Evolutionary conservation across 1,284 basidiomycete genomes (phyloP).

Genomic region (Ustilago vetiveriae): DNA sequence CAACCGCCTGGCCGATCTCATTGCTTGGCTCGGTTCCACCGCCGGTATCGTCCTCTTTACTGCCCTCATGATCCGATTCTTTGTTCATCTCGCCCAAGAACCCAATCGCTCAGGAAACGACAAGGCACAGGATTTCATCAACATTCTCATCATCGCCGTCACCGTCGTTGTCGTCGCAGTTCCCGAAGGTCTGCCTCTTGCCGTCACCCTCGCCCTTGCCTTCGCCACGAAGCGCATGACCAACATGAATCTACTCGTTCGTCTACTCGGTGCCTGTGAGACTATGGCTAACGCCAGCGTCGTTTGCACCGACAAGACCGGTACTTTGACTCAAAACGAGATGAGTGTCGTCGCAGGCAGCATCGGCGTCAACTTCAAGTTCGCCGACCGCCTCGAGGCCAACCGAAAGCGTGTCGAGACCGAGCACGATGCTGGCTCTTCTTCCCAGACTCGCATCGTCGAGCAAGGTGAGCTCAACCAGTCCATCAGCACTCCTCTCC

Average conservation of each 20-base stretch:
- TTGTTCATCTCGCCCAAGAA: conserved; percentile 77
- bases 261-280: conserved; percentile 93
- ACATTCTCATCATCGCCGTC: conserved; percentile 93
- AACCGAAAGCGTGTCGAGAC: conserved; percentile 81
- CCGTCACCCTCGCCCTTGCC: conserved; percentile 92
- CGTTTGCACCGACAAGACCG: conserved; percentile 93
- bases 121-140: conserved; percentile 90
- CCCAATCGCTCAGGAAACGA: conserved; percentile 75
- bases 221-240: conserved; percentile 99
- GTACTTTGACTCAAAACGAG: conserved; percentile 83
- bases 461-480: conserved; percentile 74
- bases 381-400: conserved; percentile 80
- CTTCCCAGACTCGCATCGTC: conserved; percentile 79
- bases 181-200: conserved; percentile 94
- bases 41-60: conserved; percentile 85
- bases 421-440: conserved; percentile 66
- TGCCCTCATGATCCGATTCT: conserved; percentile 91
- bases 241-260: conserved; percentile 89
- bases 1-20: conserved; percentile 89
- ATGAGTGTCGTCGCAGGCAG: conserved; percentile 97
- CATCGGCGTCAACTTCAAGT: conserved; percentile 90
- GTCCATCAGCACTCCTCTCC: conserved; percentile 75
- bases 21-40: conserved; percentile 85
- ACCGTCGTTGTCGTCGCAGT: conserved; percentile 96
- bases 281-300: conserved; percentile 98